Percentiles rank a stretch among this genome's conserved stretches.
phyloP scores from a whole-genome alignment of 169 alveolate genomes.

The Plasmodium gonderi region DNA sequence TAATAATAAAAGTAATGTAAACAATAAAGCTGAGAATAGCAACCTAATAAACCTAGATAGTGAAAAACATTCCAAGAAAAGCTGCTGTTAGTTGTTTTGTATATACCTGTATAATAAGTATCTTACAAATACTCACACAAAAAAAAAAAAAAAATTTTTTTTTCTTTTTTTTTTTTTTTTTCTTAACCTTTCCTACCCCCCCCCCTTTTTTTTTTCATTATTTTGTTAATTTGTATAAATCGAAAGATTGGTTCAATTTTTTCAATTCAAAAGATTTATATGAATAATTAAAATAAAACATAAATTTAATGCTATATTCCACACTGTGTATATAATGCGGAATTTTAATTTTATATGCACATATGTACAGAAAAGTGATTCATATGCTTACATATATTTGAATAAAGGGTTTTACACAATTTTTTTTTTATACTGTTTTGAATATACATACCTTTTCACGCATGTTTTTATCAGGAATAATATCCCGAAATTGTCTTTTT shows the following conservation, averaged over 20 bases:
- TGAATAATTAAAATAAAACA: conserved; percentile 44
- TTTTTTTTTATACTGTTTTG: conserved; percentile 39
- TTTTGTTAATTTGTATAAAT: conserved; percentile 31
- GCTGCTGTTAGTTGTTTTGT: conserved; percentile 47
- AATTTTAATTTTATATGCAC: conserved; percentile 9
- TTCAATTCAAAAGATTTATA: conserved; percentile 39
- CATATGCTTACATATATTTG: conserved; percentile 29
- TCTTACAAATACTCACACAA: not conserved
- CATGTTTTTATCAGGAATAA: conserved; percentile 19
- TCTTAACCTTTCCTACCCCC: too few species aligned
- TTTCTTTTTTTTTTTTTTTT: not conserved
- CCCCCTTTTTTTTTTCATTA: not conserved
- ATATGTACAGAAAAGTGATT: conserved; percentile 7
- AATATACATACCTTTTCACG: conserved; percentile 49
- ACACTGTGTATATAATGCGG: conserved; percentile 38
- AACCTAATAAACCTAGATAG: conserved; percentile 58
- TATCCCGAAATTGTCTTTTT: conserved; percentile 26
- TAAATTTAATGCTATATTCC: conserved; percentile 3
- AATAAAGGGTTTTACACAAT: not conserved
- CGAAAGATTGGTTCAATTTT: conserved; percentile 16
- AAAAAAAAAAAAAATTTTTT: conserved; percentile 1
- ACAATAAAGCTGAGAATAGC: conserved; percentile 30
- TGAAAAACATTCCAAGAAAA: conserved; percentile 42
- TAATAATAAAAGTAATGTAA: conserved; percentile 21
- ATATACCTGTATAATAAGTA: conserved; percentile 6